Conservation (phyloP, 106 monocot species). For the Xerophyta viscosa region DNA sequence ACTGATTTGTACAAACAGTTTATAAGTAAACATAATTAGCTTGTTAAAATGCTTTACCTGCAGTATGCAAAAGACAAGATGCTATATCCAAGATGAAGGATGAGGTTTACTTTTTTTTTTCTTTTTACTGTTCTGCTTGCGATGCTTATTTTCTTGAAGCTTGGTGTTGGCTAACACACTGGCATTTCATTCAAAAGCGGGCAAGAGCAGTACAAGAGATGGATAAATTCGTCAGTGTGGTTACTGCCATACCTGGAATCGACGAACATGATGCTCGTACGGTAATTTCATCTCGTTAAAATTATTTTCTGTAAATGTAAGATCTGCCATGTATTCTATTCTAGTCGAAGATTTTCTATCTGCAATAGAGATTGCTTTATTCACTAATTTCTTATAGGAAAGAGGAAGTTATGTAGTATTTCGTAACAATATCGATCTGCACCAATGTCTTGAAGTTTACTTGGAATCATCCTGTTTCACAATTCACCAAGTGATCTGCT, state of each 20-base stretch:
- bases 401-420: too few species aligned
- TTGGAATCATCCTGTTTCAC: too few species aligned
- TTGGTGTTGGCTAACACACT: neutral
- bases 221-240: slow-evolving; percentile 41
- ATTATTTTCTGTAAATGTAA: too few species aligned
- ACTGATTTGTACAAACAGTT: too few species aligned
- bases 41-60: neutral
- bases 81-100: slow-evolving; percentile 51
- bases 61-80: slow-evolving; percentile 60
- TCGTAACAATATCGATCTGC: too few species aligned
- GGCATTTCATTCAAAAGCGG: slow-evolving; percentile 26
- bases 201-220: slow-evolving; percentile 41
- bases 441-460: too few species aligned
- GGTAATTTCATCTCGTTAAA: slow-evolving; percentile 14
- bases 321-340: too few species aligned
- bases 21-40: neutral
- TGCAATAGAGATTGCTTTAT: too few species aligned
- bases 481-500: too few species aligned
- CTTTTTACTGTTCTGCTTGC: neutral
- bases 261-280: slow-evolving; percentile 71
- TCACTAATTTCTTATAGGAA: too few species aligned
- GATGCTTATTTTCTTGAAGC: neutral
- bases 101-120: slow-evolving; percentile 30
- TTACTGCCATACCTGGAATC: slow-evolving; percentile 65
- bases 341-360: too few species aligned